phyloP scores from a whole-genome alignment of 805 yeast genomes.

The Scheffersomyces lignosus region DNA sequence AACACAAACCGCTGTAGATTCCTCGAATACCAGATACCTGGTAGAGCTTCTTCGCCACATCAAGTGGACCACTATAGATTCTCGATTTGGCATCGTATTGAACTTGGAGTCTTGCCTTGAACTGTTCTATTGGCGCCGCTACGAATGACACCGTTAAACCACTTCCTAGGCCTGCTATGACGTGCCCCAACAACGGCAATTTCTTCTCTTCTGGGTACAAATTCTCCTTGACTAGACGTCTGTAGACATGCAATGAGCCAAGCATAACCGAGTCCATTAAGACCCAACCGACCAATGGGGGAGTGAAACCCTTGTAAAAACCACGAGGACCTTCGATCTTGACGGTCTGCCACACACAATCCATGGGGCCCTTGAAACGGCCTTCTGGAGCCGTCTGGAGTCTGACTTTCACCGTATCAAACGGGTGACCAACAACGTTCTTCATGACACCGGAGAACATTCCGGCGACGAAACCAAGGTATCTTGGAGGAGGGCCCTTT shows the following conservation, averaged over 20 bases:
- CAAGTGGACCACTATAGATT: constrained; percentile 75
- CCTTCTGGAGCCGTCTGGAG: constrained; percentile 65
- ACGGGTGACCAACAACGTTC: constrained; percentile 90
- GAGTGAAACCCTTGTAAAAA: constrained; percentile 86
- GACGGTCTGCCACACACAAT: constrained; percentile 73
- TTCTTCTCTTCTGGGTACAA: constrained; percentile 60
- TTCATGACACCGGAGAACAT: constrained; percentile 84
- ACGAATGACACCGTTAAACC: constrained; percentile 92
- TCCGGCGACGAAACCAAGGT: constrained; percentile 85
- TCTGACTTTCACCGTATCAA: constrained; percentile 86
- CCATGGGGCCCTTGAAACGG: constrained; percentile 76
- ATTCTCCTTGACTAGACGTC: constrained; percentile 63
- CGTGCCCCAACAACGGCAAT: constrained; percentile 73
- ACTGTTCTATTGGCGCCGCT: constrained; percentile 93
- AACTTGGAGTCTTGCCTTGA: constrained; percentile 85
- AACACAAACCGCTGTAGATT: constrained; percentile 74
- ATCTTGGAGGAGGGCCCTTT: constrained; percentile 43
- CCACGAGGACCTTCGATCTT: constrained; percentile 76
- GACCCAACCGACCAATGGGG: constrained; percentile 93
- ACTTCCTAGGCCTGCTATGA: constrained; percentile 75
- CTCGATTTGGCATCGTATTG: constrained; percentile 78
- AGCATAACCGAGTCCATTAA: constrained; percentile 90
- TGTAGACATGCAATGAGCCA: constrained; percentile 79
- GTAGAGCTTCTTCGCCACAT: constrained; percentile 63
- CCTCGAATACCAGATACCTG: constrained; percentile 67